Evolutionary conservation across 495 filamentous ascomycete genomes (phyloP), one percentile per base, ranked within the genome.

Genomic region (Tetracladium marchalianum): DNA sequence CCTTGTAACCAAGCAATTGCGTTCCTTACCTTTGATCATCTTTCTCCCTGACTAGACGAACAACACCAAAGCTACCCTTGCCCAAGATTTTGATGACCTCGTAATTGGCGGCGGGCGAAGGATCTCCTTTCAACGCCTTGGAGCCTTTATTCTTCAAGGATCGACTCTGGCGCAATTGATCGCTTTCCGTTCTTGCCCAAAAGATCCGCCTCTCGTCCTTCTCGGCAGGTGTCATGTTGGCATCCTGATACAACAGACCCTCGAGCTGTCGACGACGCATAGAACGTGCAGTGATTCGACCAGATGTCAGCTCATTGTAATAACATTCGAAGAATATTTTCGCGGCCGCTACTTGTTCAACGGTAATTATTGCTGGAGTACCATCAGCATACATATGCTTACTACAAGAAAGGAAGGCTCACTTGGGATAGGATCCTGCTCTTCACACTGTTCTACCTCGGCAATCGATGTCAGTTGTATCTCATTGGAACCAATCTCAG

Each of bases 1-100:
- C 15, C 8, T 36, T 24, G 31, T 31, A 41, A 8, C 6, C 7
- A 33, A 32, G 33, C 11, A 27, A 9, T 4, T 34, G 18, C 10
- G 12, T 17, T 1, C 11, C 47, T 13, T 46, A 52, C 41, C 32
- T 39, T 1, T 51, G 46, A 7, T 63, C 47, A 4, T 61, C 47
- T 51, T 71, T 80, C 59, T 90, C 82, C 13, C 77, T 78, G 6
- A 95, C 89, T 18, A 97, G 71, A 38, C 82, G 73, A 6, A 97
- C 90, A 44, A 94, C 82, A 1, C 90, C 90, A 66, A 95, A 97
- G 55, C 90, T 95, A 11, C 90, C 90, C 61, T 90, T 93, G 0
- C 90, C 90, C n/a, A 97, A 73, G n/a, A 88, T 69, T 52, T 84
- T 84, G 33, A 95, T 65, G 13, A 80, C 66, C 52, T 95, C 85